Evolutionary conservation across 495 filamentous ascomycete genomes (phyloP), one percentile per base, ranked within the genome.

Genomic region (Lasiosphaeria hispida): DNA sequence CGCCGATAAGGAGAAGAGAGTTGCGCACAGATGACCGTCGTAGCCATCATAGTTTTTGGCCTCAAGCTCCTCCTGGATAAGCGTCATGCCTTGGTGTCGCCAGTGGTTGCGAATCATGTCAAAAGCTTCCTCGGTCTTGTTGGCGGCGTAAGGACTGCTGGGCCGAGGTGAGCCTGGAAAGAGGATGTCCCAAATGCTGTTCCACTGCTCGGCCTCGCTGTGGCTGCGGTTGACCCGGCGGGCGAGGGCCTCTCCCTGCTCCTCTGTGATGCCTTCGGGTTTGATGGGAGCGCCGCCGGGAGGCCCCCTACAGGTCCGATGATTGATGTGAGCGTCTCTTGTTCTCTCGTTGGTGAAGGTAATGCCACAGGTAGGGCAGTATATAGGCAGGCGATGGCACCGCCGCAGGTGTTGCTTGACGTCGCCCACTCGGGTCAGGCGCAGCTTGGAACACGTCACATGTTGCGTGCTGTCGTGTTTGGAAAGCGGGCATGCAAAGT

Each of bases 351-450:
- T 23, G 9, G 17, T n/a, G 30, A 49, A 49, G 4, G 18, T 49
- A 13, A 10, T 9, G 9, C 30, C 30, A 23, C 45, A 49, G n/a
- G 34, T 33, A 1, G 45, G 45, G 9, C 45, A 49, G 9, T 49
- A 33, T 33, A 49, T 49, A 7, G 45, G 45, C 19, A 18, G 18
- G 1, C 45, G 45, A 49, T 49, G 45, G 45, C 45, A 23, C n/a
- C 45, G 45, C 18, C 23, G 18, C 8, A 49, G 45, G 30, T 49
- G 45, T n/a, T 49, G 45, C 18, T 49, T 49, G 45, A 49, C 45
- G 19, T 49, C 45, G 9, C 45, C 18, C 10, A 49, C 45, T 8
- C 45, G 45, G 6, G 45, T 49, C 15, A 49, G 45, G 10, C 30
- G 45, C 45, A 49, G 45, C 10, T 23, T 17, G 19, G 30, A 18